Base-by-base conservation (phyloP, 768 basidiomycete species). In the Lentinula raphanica region DNA sequence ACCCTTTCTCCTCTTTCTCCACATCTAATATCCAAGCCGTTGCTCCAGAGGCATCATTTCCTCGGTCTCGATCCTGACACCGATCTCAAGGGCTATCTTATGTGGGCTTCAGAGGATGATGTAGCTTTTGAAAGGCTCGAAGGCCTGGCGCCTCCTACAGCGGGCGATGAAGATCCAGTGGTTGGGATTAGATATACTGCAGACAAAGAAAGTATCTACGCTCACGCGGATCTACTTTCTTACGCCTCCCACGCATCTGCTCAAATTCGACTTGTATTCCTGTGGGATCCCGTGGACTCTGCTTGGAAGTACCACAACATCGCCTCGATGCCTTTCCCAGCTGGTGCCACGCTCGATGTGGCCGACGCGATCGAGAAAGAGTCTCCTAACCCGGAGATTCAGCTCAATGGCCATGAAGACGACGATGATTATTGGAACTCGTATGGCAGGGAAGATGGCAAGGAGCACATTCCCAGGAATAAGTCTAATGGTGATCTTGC, bases 231-330 rank as follows among this genome's bases (percentile, higher is more conserved):
- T 38, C 32, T 60, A 49, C 27, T 60, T 69, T 57, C 60, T 62
- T 50, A 17, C 28, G 12, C 56, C 55, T 15, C 73, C 67, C 71
- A 75, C 64, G 71, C 84, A 73, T 73, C 75, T 58, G 62, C 72
- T 8, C 60, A 59, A 69, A 71, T 88, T 60, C 79, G 87, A 60
- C 74, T 91, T 49, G 72, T 90, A 62, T 89, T 92, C 67, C 82
- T 80, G 35, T 89, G 86, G 85, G 81, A 88, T 66, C 42, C 60
- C 28, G 49, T 63, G 15, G 69, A 69, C 27, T 64, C 59, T 53
- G 71, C 70, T 19, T 92, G 90, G 90, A 83, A 76, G 65, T 92
- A 88, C 65, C 87, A 88, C 70, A 85, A 90, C 68, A 70, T 79
- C 35, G 74, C 79, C 36, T 67, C 80, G 64, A 88, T 90, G 85